Evolutionary conservation across 2,329 filamentous ascomycete genomes (phyloP).

Genomic region (Xylariaceae sp.): DNA sequence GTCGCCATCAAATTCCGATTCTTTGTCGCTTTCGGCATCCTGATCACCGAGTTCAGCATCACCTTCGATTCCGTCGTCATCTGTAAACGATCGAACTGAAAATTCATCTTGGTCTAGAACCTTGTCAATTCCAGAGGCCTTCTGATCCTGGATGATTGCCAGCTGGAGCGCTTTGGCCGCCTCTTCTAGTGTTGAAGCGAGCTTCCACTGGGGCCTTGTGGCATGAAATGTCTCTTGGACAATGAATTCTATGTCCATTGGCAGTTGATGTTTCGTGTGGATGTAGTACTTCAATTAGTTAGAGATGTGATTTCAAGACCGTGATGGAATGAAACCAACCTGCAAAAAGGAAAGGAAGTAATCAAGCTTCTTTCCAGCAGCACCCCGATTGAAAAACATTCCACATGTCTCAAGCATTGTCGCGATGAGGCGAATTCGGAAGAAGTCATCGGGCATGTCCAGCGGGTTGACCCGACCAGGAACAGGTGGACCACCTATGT

Average conservation of each 20-base stretch:
- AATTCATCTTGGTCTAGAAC: constrained; percentile 65
- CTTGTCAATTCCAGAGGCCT: constrained; percentile 67
- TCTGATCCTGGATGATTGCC: constrained; percentile 86
- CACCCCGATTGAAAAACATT: constrained; percentile 90
- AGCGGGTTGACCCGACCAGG: constrained; percentile 72
- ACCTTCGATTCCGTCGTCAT: constrained; percentile 59
- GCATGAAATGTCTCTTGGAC: constrained; percentile 86
- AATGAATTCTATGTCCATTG: constrained; percentile 97
- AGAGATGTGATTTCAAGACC: constrained; percentile 8
- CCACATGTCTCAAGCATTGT: constrained; percentile 92
- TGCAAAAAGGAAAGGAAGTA: constrained; percentile 97
- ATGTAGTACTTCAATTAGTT: constrained; percentile 72
- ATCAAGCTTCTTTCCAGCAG: constrained; percentile 93
- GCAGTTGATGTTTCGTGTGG: constrained; percentile 78
- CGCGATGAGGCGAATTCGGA: constrained; percentile 85
- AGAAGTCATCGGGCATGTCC: constrained; percentile 90
- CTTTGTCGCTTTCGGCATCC: constrained; percentile 56
- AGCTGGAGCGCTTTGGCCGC: constrained; percentile 78
- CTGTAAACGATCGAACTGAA: constrained; percentile 64
- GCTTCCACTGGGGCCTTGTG: constrained; percentile 87
- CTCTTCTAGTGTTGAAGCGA: constrained; percentile 74
- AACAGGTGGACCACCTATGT: constrained; percentile 66
- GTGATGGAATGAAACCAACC: constrained; percentile 38
- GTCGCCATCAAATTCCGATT: constrained; percentile 54
- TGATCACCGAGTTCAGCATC: constrained; percentile 62